phyloP scores from a whole-genome alignment of 78 protist species.

The Pigoraptor vietnamica region DNA sequence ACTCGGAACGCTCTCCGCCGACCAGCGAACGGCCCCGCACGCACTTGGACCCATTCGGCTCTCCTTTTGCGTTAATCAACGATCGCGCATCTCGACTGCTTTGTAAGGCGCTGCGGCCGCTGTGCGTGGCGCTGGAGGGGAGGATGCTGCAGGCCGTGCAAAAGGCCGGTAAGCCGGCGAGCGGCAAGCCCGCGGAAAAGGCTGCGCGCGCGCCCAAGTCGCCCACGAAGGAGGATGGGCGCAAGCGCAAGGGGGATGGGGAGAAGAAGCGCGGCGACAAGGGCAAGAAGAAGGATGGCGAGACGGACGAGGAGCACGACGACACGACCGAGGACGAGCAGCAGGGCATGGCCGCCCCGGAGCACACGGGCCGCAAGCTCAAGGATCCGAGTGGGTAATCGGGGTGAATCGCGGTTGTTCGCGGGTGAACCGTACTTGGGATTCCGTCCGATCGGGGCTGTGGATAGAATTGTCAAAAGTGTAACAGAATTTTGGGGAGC shows the following conservation, averaged over 20 bases:
- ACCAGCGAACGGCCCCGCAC: too few relatives aligned
- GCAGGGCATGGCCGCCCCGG: background rate
- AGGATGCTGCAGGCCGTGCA: background rate
- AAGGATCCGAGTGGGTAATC: background rate
- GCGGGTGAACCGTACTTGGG: too few relatives aligned
- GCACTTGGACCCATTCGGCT: too few relatives aligned
- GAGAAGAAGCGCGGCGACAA: background rate
- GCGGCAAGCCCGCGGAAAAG: background rate
- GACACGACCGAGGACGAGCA: background rate
- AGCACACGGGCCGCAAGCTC: background rate
- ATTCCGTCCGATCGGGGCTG: too few relatives aligned
- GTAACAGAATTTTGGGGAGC: too few relatives aligned
- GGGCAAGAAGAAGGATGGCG: background rate
- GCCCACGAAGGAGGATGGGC: background rate
- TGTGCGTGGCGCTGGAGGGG: background rate
- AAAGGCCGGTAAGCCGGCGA: background rate
- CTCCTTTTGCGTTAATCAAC: too few relatives aligned
- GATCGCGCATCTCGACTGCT: too few relatives aligned
- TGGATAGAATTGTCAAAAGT: too few relatives aligned
- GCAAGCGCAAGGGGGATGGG: background rate
- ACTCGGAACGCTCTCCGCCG: too few relatives aligned
- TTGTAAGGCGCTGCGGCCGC: too few relatives aligned
- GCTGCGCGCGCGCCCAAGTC: background rate
- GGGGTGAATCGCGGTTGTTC: too few relatives aligned
- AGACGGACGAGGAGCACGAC: background rate